Base-by-base conservation (phyloP, 73 alveolate species). In the Tetrahymena malaccensis region DNA sequence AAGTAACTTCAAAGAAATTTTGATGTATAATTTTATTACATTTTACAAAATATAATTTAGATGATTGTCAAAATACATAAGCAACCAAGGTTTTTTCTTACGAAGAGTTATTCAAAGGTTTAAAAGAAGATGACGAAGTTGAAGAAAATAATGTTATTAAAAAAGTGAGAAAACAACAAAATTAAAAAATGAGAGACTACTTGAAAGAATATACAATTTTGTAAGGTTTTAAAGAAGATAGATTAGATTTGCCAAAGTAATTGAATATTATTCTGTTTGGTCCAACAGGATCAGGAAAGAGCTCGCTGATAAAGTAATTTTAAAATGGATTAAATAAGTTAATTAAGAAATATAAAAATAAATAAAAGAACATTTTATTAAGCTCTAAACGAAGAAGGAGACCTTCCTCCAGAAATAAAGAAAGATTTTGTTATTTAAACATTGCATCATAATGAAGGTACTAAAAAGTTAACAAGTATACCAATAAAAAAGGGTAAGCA, bases 211-310 rank as follows among this genome's bases (percentile, higher is more conserved):
- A 22, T 70, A 70, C 89, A 8, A 70, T 70, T 12, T 27, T 70
- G 37, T 70, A 70, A 22, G 37, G 22, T 3, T 70, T 70, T 0
- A 70, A 31, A 27, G 8, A 31, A 22, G 89, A 70, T 37, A 95
- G 85, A 55, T 33, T 55, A 27, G 85, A 50, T 40, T n/a, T 85
- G 34, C 85, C 94, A 89, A 55, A 85, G 35, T 27, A 93, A 34
- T 50, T 89, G 8, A 95, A 95, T 95, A 89, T 95, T 8, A 95
- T 95, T 34, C 50, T 95, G n/a, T 95, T 95, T 89, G 97, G 97
- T 1, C 97, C 97, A 13, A 89, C 95, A 31, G 97, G 97, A 15
- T 85, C 97, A 27, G 97, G 97, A 89, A 95, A 50, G 37, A 85
- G 83, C 55, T 84, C 89, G 4, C 83, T 93, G 22, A 93, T 93